phyloP scores from a whole-genome alignment of 805 yeast species.

The Cyberlindnera japonica region DNA sequence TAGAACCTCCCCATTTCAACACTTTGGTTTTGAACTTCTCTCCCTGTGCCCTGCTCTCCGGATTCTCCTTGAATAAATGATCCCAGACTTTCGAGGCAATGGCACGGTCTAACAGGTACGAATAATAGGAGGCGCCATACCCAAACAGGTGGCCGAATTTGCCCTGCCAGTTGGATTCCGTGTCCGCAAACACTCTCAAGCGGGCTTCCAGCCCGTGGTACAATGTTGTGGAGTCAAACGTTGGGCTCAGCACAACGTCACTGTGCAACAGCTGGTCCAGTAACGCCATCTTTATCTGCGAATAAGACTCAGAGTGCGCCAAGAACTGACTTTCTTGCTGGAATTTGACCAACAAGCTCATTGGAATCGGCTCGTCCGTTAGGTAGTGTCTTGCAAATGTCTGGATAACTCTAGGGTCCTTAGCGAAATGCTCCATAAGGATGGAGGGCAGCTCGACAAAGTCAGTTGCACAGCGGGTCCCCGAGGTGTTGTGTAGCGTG shows the following conservation, averaged over 20 bases:
- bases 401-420: conserved; percentile 70
- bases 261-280: conserved; percentile 78
- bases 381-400: conserved; percentile 64
- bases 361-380: conserved; percentile 60
- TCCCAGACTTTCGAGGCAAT: conserved; percentile 86
- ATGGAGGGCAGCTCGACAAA: conserved; percentile 96
- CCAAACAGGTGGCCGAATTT: conserved; percentile 91
- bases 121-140: conserved; percentile 91
- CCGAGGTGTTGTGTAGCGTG: conserved; percentile 82
- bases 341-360: conserved; percentile 44
- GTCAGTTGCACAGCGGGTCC: conserved; percentile 93
- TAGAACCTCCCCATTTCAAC: conserved; percentile 90
- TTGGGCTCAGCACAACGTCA: conserved; percentile 31
- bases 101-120: conserved; percentile 87
- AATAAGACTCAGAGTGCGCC: conserved; percentile 69
- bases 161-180: conserved; percentile 83
- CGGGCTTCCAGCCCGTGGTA: conserved; percentile 65
- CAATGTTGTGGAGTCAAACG: conserved; percentile 54
- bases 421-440: conserved; percentile 91
- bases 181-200: conserved; percentile 61
- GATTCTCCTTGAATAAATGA: conserved; percentile 64
- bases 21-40: conserved; percentile 65
- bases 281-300: conserved; percentile 87
- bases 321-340: conserved; percentile 50
- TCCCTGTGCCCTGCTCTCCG: conserved; percentile 72